Conservation (phyloP, 2,329 filamentous ascomycete species). For the Periconia sp. region DNA sequence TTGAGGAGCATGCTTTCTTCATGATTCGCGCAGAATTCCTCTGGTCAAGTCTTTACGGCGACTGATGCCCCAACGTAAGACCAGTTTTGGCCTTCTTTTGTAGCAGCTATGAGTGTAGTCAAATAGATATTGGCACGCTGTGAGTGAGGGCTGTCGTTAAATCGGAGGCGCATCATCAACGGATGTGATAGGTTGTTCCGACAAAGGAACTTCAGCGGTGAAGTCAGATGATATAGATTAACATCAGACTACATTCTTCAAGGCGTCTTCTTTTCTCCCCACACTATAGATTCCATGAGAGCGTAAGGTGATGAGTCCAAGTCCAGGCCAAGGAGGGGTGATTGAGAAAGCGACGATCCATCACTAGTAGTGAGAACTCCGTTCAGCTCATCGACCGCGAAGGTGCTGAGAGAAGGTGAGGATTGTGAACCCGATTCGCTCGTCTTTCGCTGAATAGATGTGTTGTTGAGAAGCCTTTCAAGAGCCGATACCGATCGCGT, state of each 20-base stretch:
- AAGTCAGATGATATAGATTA: not conserved
- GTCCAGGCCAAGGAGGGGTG: constrained; percentile 44
- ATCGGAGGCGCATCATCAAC: no score
- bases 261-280: constrained; percentile 45
- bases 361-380: constrained; percentile 43
- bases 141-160: no score
- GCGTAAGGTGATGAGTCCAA: constrained; percentile 55
- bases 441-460: constrained; percentile 26
- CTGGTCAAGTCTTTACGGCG: no score
- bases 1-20: no score
- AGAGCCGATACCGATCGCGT: constrained; percentile 55
- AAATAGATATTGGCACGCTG: no score
- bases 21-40: no score
- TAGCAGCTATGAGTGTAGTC: no score
- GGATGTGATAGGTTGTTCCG: no score
- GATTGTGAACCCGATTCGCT: constrained; percentile 39
- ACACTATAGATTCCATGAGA: constrained; percentile 56
- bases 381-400: constrained; percentile 46
- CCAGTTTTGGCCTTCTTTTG: no score
- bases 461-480: constrained; percentile 48
- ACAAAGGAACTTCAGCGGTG: no score
- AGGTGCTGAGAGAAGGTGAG: constrained; percentile 37
- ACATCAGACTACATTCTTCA: constrained; percentile 12
- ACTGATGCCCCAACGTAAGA: no score
- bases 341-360: constrained; percentile 35